A percentile compares a stretch with the other conserved stretches of the same genome.
These are phyloP conservation scores for Artemisia tridentata DNA, from an alignment of 129 eudicot species.

Conservation along the genomic window DNA sequence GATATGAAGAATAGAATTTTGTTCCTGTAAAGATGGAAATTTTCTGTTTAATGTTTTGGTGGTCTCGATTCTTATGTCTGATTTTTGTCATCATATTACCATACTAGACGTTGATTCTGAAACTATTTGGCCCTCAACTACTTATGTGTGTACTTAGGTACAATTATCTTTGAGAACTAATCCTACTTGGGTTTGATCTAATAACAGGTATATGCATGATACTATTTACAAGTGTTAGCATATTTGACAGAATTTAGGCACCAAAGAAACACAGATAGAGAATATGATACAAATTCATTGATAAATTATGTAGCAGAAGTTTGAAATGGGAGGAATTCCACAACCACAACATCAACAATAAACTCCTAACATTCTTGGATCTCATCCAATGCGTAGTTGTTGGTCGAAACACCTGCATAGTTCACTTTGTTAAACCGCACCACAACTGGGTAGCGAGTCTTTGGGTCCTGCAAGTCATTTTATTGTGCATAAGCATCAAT, in stretches of 20 bases:
- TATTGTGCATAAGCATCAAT: background rate
- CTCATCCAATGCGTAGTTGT: constrained; percentile 99
- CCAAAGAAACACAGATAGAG: constrained; percentile 22
- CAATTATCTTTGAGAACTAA: no score
- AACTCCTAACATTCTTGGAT: constrained; percentile 47
- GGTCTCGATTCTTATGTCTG: no score
- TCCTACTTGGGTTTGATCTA: background rate
- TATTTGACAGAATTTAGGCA: constrained; percentile 14
- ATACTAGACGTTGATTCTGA: background rate
- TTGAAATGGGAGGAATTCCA: constrained; percentile 31
- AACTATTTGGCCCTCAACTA: background rate
- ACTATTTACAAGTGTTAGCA: background rate
- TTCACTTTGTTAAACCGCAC: constrained; percentile 97
- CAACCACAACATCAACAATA: constrained; percentile 25
- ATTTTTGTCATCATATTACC: background rate
- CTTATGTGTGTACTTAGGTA: no score
- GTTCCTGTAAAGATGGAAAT: background rate
- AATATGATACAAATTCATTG: constrained; percentile 42
- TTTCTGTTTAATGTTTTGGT: background rate
- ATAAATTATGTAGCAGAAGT: constrained; percentile 33
- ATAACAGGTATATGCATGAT: background rate
- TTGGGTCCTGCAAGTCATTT: constrained; percentile 56
- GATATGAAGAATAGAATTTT: background rate
- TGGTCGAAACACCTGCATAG: constrained; percentile 87
- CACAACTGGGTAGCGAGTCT: constrained; percentile 93